These are phyloP conservation scores for Hondaea fermentalgiana DNA, from an alignment of 108 stramenopile genomes.

Conservation along the genomic window DNA sequence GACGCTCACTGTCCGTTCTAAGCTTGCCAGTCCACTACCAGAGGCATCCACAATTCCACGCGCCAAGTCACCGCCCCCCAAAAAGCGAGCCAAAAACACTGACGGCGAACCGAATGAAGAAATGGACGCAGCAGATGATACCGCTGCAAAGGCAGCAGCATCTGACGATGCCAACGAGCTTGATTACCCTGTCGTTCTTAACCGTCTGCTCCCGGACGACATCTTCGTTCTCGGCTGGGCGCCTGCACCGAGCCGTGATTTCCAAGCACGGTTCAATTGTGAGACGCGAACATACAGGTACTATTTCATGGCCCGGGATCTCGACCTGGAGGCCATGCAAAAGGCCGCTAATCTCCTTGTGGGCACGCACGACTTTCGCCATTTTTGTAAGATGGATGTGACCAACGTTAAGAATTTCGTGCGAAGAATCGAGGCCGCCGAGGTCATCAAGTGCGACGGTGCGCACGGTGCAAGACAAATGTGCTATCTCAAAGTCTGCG, in stretches of 20 bases:
- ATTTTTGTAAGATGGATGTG: slow-evolving; percentile 94
- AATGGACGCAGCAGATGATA: neutral
- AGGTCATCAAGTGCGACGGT: slow-evolving; percentile 17
- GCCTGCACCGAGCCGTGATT: slow-evolving; percentile 26
- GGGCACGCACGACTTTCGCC: slow-evolving; percentile 92
- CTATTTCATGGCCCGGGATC: slow-evolving; percentile 62
- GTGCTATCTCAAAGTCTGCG: slow-evolving; percentile 70
- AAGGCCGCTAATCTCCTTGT: slow-evolving; percentile 59
- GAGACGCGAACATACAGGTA: slow-evolving; percentile 79
- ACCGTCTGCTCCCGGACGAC: slow-evolving; percentile 74
- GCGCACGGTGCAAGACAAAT: slow-evolving; percentile 21
- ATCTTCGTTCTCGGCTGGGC: slow-evolving; percentile 90
- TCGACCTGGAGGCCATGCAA: slow-evolving; percentile 67
- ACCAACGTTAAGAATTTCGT: slow-evolving; percentile 31
- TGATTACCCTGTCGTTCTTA: slow-evolving; percentile 81
- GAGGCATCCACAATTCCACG: neutral
- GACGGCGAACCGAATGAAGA: neutral
- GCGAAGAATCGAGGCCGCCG: neutral
- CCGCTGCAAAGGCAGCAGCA: neutral
- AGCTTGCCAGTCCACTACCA: neutral
- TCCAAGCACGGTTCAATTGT: slow-evolving; percentile 74
- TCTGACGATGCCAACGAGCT: slow-evolving; percentile 50
- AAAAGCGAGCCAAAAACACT: slow-evolving; percentile 26
- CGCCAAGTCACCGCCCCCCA: slow-evolving; percentile 22
- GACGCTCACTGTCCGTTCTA: slow-evolving; percentile 65